These are phyloP conservation scores for Selenicereus undatus DNA, from an alignment of 148 eudicot species.

Conservation along the genomic window DNA sequence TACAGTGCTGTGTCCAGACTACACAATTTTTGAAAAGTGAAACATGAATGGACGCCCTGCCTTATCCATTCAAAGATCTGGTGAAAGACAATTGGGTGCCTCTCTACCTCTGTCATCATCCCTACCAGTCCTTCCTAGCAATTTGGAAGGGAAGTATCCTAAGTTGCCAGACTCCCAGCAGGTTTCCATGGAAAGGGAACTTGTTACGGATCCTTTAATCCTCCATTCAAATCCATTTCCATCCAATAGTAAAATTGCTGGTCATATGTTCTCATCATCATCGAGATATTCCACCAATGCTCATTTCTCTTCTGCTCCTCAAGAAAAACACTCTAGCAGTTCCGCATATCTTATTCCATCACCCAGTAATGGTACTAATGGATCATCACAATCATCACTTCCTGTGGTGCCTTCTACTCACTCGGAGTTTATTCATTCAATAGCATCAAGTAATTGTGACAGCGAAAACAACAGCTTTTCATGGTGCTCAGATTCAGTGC, in stretches of 20 bases:
- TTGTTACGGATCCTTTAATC: constrained; percentile 32
- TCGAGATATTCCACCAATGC: constrained; percentile 61
- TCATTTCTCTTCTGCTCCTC: constrained; percentile 53
- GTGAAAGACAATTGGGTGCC: constrained; percentile 47
- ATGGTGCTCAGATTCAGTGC: constrained; percentile 59
- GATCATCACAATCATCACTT: constrained; percentile 29
- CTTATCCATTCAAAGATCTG: constrained; percentile 60
- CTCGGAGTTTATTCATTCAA: constrained; percentile 45
- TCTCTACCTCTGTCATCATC: constrained; percentile 58
- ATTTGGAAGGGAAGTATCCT: constrained; percentile 48
- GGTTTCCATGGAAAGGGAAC: constrained; percentile 43
- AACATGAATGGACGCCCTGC: constrained; percentile 69
- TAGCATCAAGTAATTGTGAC: constrained; percentile 43
- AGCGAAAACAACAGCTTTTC: constrained; percentile 35
- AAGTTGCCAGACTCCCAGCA: constrained; percentile 53
- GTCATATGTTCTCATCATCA: constrained; percentile 64
- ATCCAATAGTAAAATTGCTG: constrained; percentile 55
- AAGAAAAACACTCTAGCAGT: constrained; percentile 51
- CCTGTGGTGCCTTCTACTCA: constrained; percentile 31
- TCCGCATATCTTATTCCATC: constrained; percentile 51
- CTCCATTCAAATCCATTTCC: constrained; percentile 47
- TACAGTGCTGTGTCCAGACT: constrained; percentile 8
- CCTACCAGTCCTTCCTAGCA: constrained; percentile 55
- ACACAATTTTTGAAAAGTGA: constrained; percentile 16
- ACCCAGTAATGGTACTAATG: constrained; percentile 34